These are phyloP conservation scores for Rhizophagus sp. DNA, from an alignment of 192 early-diverging fungal species.

Conservation along the genomic window DNA sequence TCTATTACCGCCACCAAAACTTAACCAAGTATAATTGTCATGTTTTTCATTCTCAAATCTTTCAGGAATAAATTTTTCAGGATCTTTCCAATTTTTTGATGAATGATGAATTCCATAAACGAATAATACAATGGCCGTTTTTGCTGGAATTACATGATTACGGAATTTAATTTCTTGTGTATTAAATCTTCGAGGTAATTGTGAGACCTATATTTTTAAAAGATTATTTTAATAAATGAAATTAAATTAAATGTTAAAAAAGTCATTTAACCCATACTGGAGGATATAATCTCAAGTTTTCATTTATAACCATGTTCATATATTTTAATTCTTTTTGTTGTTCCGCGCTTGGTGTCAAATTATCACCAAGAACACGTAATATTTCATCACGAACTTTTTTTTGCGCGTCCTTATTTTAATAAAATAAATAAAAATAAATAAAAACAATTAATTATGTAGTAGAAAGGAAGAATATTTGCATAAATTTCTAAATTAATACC, in stretches of 20 bases:
- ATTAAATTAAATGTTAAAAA: too few relatives aligned
- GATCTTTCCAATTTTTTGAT: neutral
- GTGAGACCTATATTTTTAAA: neutral
- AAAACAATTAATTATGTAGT: too few relatives aligned
- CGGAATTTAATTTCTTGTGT: neutral
- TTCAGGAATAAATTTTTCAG: neutral
- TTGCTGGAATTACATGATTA: neutral
- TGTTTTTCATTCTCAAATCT: neutral
- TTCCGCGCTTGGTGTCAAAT: neutral
- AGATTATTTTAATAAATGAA: neutral
- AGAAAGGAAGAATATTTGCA: neutral
- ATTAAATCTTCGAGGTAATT: neutral
- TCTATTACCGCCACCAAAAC: neutral
- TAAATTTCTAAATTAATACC: neutral
- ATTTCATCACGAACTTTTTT: neutral
- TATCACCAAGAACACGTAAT: neutral
- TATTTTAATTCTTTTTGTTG: conserved; percentile 3
- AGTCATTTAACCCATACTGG: neutral
- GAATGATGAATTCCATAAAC: neutral
- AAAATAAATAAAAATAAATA: too few relatives aligned
- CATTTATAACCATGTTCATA: neutral
- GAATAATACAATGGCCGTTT: neutral
- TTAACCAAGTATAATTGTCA: neutral
- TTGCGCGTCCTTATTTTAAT: neutral
- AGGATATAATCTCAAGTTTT: conserved; percentile 2